Conservation (phyloP, 108 stramenopile genomes). For the Cylindrotheca fusiformis region DNA sequence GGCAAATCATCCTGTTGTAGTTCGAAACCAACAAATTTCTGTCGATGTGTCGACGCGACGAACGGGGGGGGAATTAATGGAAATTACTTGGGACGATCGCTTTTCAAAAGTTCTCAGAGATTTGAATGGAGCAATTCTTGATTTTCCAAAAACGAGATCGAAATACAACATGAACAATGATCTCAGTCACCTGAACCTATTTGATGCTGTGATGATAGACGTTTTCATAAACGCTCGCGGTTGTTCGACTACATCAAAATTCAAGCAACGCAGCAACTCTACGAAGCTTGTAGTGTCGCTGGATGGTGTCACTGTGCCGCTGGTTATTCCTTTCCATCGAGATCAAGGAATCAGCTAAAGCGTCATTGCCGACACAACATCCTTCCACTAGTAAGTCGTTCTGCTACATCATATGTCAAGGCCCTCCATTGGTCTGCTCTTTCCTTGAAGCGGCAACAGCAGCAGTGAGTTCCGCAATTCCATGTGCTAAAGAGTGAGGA, state of each 20-base stretch:
- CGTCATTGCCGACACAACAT: no score
- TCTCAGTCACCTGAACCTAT: conserved; percentile 52
- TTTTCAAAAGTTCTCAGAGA: conserved; percentile 49
- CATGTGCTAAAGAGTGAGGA: conserved; percentile 28
- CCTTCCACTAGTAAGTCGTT: no score
- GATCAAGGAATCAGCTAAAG: no score
- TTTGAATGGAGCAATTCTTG: conserved; percentile 38
- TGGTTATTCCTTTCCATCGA: conserved; percentile 67
- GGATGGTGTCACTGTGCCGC: conserved; percentile 66
- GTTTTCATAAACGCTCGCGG: conserved; percentile 67
- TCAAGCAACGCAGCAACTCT: conserved; percentile 66
- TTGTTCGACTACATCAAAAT: conserved; percentile 73
- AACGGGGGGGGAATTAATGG: conserved; percentile 67
- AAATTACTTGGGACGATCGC: conserved; percentile 68
- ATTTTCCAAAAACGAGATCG: conserved; percentile 2
- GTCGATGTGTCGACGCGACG: conserved; percentile 83
- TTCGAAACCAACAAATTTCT: conserved; percentile 58
- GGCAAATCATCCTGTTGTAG: conserved; percentile 26
- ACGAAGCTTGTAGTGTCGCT: conserved; percentile 61
- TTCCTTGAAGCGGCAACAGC: no score
- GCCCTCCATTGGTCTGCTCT: no score
- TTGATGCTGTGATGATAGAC: conserved; percentile 63
- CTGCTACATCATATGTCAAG: no score
- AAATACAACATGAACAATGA: conserved; percentile 32
- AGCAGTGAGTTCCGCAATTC: conserved; percentile 28